Evolutionary conservation across 163 green algal species (phyloP).

Genomic region (Volvox carteri): DNA sequence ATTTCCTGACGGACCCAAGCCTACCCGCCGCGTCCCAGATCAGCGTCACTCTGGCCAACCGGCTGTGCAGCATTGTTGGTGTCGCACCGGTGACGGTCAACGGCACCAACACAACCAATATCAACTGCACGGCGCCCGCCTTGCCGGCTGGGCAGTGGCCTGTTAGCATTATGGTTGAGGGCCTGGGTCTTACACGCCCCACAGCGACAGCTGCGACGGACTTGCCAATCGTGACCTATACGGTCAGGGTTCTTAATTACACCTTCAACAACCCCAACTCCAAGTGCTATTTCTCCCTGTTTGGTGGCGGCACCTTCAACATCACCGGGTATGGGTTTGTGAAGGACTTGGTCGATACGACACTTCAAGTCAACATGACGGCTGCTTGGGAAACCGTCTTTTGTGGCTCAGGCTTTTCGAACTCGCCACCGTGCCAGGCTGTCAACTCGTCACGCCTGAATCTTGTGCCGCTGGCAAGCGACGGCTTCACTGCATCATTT

Average conservation of each 20-base stretch:
- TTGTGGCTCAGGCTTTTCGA: not conserved
- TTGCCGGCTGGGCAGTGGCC: constrained; percentile 37
- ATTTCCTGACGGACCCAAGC: constrained; percentile 26
- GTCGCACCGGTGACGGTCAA: not conserved
- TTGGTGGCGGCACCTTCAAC: constrained; percentile 33
- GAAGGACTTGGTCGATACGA: constrained; percentile 19
- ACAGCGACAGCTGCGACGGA: not conserved
- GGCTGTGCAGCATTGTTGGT: constrained; percentile 1
- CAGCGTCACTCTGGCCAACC: not conserved
- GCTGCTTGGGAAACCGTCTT: not conserved
- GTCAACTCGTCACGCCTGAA: not conserved
- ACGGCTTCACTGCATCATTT: not conserved
- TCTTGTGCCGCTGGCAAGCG: not conserved
- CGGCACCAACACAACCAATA: not conserved
- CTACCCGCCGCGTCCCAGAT: not conserved
- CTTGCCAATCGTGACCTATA: constrained; percentile 21
- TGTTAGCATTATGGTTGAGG: constrained; percentile 30
- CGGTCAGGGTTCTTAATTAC: not conserved
- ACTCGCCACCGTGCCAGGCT: not conserved
- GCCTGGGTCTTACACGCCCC: constrained; percentile 32
- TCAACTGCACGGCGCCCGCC: not conserved
- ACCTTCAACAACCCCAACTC: not conserved
- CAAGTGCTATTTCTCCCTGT: constrained; percentile 33
- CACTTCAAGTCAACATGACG: not conserved
- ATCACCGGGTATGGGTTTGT: constrained; percentile 46